Evolutionary conservation across 257 asterid genomes (phyloP).

Genomic region (Cinchona pubescens): DNA sequence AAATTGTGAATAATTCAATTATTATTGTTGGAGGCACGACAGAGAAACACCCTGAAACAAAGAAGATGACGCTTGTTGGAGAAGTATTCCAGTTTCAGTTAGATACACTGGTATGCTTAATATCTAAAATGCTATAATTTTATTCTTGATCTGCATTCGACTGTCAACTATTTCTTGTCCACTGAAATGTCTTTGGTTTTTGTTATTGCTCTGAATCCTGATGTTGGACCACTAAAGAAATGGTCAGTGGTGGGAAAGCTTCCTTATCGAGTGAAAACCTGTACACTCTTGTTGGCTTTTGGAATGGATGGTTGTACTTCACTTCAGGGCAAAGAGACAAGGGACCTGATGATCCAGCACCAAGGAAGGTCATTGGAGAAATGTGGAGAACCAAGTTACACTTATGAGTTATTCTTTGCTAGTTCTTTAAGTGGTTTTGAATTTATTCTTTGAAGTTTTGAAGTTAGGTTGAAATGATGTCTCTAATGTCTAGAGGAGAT

Average conservation of each 20-base stretch:
- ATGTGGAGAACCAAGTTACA: slow-evolving; percentile 81
- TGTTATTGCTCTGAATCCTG: slow-evolving; percentile 13
- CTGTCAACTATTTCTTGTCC: neutral
- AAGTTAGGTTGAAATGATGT: neutral
- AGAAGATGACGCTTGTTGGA: slow-evolving; percentile 83
- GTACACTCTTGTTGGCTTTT: slow-evolving; percentile 82
- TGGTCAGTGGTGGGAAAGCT: slow-evolving; percentile 87
- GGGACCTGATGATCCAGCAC: slow-evolving; percentile 81
- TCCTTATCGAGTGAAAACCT: slow-evolving; percentile 92
- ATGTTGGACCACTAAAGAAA: slow-evolving; percentile 44
- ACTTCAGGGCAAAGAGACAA: slow-evolving; percentile 92
- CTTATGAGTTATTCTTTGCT: slow-evolving; percentile 31
- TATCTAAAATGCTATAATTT: slow-evolving; percentile 5
- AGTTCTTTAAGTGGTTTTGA: neutral
- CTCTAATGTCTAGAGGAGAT: neutral
- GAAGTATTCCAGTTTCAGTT: slow-evolving; percentile 71
- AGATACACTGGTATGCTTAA: slow-evolving; percentile 55
- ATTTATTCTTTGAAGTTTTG: neutral
- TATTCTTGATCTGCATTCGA: neutral
- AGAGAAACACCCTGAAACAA: slow-evolving; percentile 85
- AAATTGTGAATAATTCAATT: slow-evolving; percentile 61
- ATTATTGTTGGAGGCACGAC: slow-evolving; percentile 91
- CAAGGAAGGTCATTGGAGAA: slow-evolving; percentile 82
- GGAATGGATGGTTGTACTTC: slow-evolving; percentile 90
- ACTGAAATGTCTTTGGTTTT: slow-evolving; percentile 3